A percentile compares a stretch with the other conserved stretches of the same genome.
phyloP scores from a whole-genome alignment of 805 yeast species.

The Ogataea polymorpha region DNA sequence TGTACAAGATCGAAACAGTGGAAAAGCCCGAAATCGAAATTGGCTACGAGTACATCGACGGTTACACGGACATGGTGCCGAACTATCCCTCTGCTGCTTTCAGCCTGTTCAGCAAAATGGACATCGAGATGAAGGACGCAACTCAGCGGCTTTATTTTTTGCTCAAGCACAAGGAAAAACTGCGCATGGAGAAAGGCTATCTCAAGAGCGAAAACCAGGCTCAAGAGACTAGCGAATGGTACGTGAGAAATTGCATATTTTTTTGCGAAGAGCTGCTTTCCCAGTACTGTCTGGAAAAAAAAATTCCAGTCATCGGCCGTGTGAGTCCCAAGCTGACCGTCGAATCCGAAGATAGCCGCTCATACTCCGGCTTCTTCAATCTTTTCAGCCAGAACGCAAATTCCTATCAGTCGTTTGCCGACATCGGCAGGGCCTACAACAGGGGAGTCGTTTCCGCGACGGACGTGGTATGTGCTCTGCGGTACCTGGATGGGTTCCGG shows the following conservation, averaged over 20 bases:
- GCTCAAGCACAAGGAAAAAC: conserved; percentile 23
- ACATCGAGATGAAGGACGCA: conserved; percentile 6
- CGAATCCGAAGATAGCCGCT: conserved; percentile 29
- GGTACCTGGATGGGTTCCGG: conserved; percentile 18
- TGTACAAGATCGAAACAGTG: background rate
- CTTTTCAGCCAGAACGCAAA: conserved; percentile 29
- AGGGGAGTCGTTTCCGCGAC: conserved; percentile 19
- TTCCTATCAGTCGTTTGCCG: conserved; percentile 24
- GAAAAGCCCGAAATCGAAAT: conserved; percentile 3
- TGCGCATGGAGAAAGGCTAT: conserved; percentile 19
- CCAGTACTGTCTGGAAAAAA: conserved; percentile 23
- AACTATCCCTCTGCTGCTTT: conserved; percentile 6
- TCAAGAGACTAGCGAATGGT: conserved; percentile 17
- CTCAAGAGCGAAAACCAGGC: conserved; percentile 9
- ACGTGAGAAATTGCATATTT: conserved; percentile 24
- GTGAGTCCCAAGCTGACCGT: conserved; percentile 25
- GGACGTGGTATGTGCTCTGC: conserved; percentile 21
- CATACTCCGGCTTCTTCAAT: conserved; percentile 24
- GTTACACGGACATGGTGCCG: conserved; percentile 2
- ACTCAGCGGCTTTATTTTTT: conserved; percentile 23
- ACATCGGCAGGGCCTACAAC: conserved; percentile 18
- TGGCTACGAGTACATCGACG: conserved; percentile 5
- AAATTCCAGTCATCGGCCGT: conserved; percentile 27
- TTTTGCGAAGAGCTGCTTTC: conserved; percentile 34
- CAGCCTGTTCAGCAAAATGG: conserved; percentile 8